Percentiles rank a stretch among this genome's conserved stretches.
phyloP scores from a whole-genome alignment of 2,329 filamentous ascomycete species.

The Beauveria rudraprayagi region DNA sequence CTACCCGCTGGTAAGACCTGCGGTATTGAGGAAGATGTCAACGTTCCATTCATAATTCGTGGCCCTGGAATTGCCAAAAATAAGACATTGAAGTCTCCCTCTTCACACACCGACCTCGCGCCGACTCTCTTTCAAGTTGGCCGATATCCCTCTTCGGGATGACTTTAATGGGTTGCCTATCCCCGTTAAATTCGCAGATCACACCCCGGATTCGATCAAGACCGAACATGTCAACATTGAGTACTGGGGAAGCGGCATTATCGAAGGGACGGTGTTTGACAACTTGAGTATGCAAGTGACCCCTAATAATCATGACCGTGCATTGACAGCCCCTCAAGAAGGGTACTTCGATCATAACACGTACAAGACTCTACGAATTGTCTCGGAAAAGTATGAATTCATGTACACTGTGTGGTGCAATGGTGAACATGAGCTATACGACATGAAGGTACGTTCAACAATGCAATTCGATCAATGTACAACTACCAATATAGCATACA shows the following conservation, averaged over 20 bases:
- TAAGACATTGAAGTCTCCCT: slow-evolving; percentile 29
- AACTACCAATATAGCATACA: slow-evolving; percentile 15
- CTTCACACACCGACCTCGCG: slow-evolving; percentile 46
- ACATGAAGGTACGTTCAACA: slow-evolving; percentile 35
- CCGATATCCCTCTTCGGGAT: slow-evolving; percentile 24
- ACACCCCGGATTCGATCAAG: slow-evolving; percentile 15
- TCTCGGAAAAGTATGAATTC: slow-evolving; percentile 38
- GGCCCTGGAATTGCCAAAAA: slow-evolving; percentile 38
- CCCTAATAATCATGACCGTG: too few relatives aligned
- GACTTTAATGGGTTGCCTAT: slow-evolving; percentile 47
- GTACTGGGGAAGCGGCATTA: slow-evolving; percentile 37
- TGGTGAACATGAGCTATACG: slow-evolving; percentile 38
- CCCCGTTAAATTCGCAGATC: slow-evolving; percentile 20
- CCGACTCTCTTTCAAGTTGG: slow-evolving; percentile 42
- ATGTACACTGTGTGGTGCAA: slow-evolving; percentile 50
- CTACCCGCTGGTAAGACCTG: slow-evolving; percentile 43
- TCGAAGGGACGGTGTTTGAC: slow-evolving; percentile 14
- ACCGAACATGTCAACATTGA: slow-evolving; percentile 45
- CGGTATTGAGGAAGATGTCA: slow-evolving; percentile 43
- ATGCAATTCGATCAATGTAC: neutral
- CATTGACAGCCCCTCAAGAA: slow-evolving; percentile 19
- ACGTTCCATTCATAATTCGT: slow-evolving; percentile 42
- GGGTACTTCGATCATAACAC: slow-evolving; percentile 32
- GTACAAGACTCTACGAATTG: slow-evolving; percentile 43
- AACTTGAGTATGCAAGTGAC: slow-evolving; percentile 11